Conservation (phyloP, 768 basidiomycete genomes). For the Coprinellus micaceus region DNA sequence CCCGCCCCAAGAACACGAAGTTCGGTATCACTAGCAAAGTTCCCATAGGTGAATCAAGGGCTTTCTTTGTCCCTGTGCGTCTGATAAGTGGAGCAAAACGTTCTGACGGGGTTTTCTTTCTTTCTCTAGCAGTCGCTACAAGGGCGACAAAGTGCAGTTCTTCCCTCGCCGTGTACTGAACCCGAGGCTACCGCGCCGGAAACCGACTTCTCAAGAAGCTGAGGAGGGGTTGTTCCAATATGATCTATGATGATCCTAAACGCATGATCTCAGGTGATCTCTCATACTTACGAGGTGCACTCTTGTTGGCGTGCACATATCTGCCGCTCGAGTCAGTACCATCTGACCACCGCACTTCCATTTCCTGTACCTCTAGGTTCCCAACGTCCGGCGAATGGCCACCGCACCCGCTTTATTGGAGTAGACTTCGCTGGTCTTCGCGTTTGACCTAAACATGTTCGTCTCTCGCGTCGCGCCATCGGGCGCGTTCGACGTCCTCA, state of each 20-base stretch:
- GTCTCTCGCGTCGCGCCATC: constrained; percentile 81
- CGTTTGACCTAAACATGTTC: constrained; percentile 88
- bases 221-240: constrained; percentile 88
- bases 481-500: constrained; percentile 88
- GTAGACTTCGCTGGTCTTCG: constrained; percentile 86
- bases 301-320: neutral
- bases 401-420: constrained; percentile 85
- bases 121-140: constrained; percentile 63
- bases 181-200: constrained; percentile 75
- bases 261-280: constrained; percentile 47
- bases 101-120: neutral
- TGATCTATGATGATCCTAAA: constrained; percentile 72
- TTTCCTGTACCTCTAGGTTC: constrained; percentile 46
- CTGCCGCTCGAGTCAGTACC: neutral
- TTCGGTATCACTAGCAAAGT: constrained; percentile 87
- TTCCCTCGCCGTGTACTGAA: constrained; percentile 74
- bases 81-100: neutral
- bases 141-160: constrained; percentile 67
- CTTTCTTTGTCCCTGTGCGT: neutral
- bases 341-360: neutral
- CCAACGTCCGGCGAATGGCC: constrained; percentile 61
- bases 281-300: constrained; percentile 44
- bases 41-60: constrained; percentile 65
- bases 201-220: constrained; percentile 70
- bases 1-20: constrained; percentile 81